A percentile compares a stretch with the other conserved stretches of the same genome.
phyloP scores from a whole-genome alignment of 2,329 filamentous ascomycete genomes.

The Aspergillus flavus region DNA sequence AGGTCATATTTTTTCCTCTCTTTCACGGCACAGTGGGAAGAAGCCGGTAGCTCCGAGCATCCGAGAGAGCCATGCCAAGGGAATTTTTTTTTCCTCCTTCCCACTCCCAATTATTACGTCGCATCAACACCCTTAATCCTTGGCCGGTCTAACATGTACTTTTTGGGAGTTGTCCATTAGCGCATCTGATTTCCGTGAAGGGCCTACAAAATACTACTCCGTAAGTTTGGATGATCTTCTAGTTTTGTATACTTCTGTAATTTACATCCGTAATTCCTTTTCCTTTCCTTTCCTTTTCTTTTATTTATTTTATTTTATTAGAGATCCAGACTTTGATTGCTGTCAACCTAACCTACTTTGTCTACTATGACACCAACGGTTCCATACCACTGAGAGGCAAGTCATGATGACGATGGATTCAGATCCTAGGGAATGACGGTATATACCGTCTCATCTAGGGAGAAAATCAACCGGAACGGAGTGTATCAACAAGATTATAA shows the following conservation, averaged over 20 bases:
- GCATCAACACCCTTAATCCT: background rate
- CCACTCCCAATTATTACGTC: background rate
- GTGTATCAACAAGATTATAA: background rate
- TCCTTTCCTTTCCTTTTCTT: background rate
- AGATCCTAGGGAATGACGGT: background rate
- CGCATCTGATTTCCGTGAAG: background rate
- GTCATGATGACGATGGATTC: slow-evolving; percentile 18
- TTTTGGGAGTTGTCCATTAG: background rate
- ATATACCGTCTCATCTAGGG: background rate
- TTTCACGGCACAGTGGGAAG: slow-evolving; percentile 10
- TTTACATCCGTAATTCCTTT: background rate
- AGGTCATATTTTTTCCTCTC: slow-evolving; percentile 14
- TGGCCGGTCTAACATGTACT: background rate
- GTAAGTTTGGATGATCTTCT: no score
- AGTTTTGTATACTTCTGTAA: background rate
- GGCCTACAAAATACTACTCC: background rate
- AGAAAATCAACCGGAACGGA: background rate
- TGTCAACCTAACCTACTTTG: background rate
- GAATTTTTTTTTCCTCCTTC: background rate
- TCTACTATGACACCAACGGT: slow-evolving; percentile 4
- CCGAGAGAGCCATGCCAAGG: slow-evolving; percentile 13
- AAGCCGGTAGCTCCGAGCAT: slow-evolving; percentile 20
- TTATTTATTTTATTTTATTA: slow-evolving; percentile 1
- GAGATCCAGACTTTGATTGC: background rate
- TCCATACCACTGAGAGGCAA: slow-evolving; percentile 8